Base-by-base conservation (phyloP, 2,329 filamentous ascomycete genomes). In the Hortaea sp. region DNA sequence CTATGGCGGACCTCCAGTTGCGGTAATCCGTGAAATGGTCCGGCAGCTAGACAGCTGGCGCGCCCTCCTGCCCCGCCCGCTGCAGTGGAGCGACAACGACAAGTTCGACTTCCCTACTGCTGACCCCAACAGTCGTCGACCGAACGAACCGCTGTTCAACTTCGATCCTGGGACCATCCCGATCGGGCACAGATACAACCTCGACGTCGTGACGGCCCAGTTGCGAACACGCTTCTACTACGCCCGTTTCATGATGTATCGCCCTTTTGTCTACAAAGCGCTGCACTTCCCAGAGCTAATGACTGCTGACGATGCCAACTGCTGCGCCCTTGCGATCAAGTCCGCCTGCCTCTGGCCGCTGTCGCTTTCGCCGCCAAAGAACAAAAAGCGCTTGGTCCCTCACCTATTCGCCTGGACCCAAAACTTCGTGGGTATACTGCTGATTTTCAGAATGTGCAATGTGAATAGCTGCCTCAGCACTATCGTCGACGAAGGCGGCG, bases 381-480 rank as follows among this genome's bases (percentile, higher is more conserved):
- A 72, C 44, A 73, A 73, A 58, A 82, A 82, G 61, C 66, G 78
- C 32, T 66, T 82, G 5, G 64, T 82, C 0, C 78, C 78, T 1
- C 73, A 75, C 46, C 55, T 77, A 1, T 81, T 79, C 56, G 76
- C 78, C 45, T 82, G 78, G 74, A 77, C 76, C 6, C 77, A 81
- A 52, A 79, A 79, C 49, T 69, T 82, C 38, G 67, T 82, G 39
- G 74, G 74, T 3, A 74, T 80, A 27, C 63, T 82, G 27, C 55
- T 82, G 40, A 66, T 82, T 12, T 57, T 82, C 32, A 73, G 77
- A 39, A 65, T 81, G 51, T 74, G 74, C 9, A 67, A 66, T 12
- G 72, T 75, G 46, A 72, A 76, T 39, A 68, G 69, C 1, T 70
- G 75, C 47, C 57, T 82, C 35, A 55, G 63, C 27, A 63, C 68